phyloP scores from a whole-genome alignment of 106 monocot genomes.

The Acorus gramineus region DNA sequence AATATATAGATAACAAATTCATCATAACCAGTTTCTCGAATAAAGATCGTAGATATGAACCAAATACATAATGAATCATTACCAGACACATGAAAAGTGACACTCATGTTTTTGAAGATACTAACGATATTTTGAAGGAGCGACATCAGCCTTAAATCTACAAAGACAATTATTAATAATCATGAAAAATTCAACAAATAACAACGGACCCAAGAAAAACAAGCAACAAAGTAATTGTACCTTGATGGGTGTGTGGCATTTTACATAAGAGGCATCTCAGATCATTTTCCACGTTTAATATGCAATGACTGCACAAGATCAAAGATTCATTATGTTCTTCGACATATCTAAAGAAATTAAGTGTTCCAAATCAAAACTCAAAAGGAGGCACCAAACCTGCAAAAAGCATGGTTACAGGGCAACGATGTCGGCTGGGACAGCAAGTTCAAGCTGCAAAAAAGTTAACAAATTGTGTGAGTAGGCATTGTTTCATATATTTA shows the following conservation, averaged over 20 bases:
- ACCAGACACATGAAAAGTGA: conserved; percentile 43
- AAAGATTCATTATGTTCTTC: conserved; percentile 1
- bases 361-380: not conserved
- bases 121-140: conserved; percentile 48
- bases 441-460: conserved; percentile 44
- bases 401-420: conserved; percentile 54
- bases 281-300: conserved; percentile 12
- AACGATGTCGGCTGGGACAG: conserved; percentile 39
- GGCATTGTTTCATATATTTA: no score
- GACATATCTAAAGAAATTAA: not conserved
- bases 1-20: not conserved
- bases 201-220: not conserved
- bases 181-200: not conserved
- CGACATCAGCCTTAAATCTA: conserved; percentile 56
- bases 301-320: conserved; percentile 41
- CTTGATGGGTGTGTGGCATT: conserved; percentile 34
- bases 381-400: conserved; percentile 31
- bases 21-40: no score
- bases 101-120: conserved; percentile 64
- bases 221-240: conserved; percentile 16
- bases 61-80: not conserved
- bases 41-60: not conserved
- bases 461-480: no score
- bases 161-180: conserved; percentile 1
- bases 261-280: conserved; percentile 46